Base-by-base conservation (phyloP, 805 yeast species). In the Ogataea degrootiae region DNA sequence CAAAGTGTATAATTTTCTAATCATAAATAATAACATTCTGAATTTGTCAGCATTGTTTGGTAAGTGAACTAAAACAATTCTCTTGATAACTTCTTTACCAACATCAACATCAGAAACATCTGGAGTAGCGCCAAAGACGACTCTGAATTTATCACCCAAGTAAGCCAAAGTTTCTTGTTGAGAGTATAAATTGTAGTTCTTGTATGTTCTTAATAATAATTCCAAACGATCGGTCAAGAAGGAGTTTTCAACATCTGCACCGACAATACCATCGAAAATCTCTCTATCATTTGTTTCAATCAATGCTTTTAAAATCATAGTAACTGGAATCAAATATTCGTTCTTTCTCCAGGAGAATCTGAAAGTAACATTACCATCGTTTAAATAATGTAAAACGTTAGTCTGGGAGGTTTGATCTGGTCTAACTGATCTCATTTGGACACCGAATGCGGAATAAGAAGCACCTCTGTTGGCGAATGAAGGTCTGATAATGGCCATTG, bases 401-500 rank as follows among this genome's bases (percentile, higher is more conserved):
- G 98, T 90, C 70, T 91, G 97, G 19, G 99, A 91, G 17, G 97
- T 87, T 73, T 94, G 98, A 69, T 94, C 99, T 4, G 96, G 96
- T 65, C 99, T 82, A 2, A 90, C 97, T 52, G 85, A 81, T 71
- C 99, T 82, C 52, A 94, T 85, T 72, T 91, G 97, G 52, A 94
- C 82, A 83, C 99, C 99, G 58, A 70, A 94, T 50, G 83, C 82
- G 37, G 96, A 74, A 70, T 94, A 94, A 7, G 88, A 70, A 6
- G 92, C 85, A 61, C 99, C 99, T 77, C 99, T 85, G 71, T 90
- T 90, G 43, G 84, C 85, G 63, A 92, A 94, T 11, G 96, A 87
- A 34, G 96, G 95, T 72, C 99, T 88, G 50, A 90, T 85, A 60
- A 94, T 82, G 12, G 98, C 98, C 97, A 94, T 89, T 22, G 98